A percentile compares a stretch with the other conserved stretches of the same genome.
Evolutionary conservation across 202 grass and related monocot species (phyloP).

Genomic region (Thinopyrum obtusiflorum): DNA sequence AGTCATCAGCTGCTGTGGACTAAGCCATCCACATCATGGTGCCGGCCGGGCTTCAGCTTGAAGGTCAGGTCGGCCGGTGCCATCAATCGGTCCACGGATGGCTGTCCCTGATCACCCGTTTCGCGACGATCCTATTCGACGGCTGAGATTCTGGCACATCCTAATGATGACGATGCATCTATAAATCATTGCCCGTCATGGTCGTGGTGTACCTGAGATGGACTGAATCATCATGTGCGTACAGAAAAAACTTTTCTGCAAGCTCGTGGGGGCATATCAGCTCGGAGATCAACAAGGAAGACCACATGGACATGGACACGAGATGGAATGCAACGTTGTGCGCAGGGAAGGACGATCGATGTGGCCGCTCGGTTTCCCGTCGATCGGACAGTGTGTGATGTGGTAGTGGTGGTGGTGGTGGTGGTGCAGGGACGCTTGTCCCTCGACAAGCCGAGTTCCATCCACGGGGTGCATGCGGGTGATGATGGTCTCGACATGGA

Average conservation of each 20-base stretch:
- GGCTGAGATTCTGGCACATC: background rate
- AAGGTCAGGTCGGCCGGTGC: background rate
- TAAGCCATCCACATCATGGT: background rate
- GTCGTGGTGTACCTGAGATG: background rate
- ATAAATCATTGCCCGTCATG: slow-evolving; percentile 20
- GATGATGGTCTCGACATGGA: background rate
- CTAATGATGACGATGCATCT: background rate
- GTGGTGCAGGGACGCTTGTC: background rate
- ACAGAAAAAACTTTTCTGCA: slow-evolving; percentile 10
- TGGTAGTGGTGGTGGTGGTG: background rate
- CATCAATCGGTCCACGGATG: background rate
- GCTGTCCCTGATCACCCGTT: too few relatives aligned
- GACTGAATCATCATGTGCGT: slow-evolving; percentile 7
- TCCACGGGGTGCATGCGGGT: background rate
- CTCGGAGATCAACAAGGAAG: slow-evolving; percentile 1
- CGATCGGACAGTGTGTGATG: background rate
- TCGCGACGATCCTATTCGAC: background rate
- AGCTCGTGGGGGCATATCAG: background rate
- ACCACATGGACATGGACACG: background rate
- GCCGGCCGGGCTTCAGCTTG: background rate
- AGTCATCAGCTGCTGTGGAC: background rate
- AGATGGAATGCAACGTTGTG: slow-evolving; percentile 5
- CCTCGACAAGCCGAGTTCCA: slow-evolving; percentile 2
- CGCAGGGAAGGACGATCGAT: slow-evolving; percentile 11
- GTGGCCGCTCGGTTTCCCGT: background rate